phyloP scores from a whole-genome alignment of 2,329 filamentous ascomycete genomes.

The Claviceps fusiformis region DNA sequence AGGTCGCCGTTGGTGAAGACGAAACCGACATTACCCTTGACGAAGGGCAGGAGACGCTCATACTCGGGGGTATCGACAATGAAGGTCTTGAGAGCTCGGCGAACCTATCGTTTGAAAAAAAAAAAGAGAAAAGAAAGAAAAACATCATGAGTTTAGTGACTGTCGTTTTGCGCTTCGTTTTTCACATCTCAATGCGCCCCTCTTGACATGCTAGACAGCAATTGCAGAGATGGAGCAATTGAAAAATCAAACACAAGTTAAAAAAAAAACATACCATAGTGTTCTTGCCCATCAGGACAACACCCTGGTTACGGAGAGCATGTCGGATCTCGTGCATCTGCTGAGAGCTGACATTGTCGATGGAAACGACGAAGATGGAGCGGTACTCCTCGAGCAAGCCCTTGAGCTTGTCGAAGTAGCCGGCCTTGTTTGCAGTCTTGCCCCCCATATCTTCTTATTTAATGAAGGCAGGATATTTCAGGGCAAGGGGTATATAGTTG shows the following conservation, averaged over 20 bases:
- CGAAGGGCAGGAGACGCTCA: constrained; percentile 89
- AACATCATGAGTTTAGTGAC: neutral
- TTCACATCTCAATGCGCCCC: neutral
- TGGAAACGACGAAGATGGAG: constrained; percentile 92
- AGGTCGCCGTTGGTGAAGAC: constrained; percentile 98
- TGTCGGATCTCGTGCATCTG: constrained; percentile 99
- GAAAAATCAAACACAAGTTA: neutral
- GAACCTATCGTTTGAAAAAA: constrained; percentile 43
- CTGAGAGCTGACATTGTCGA: constrained; percentile 99
- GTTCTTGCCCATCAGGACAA: constrained; percentile 99
- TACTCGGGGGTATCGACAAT: constrained; percentile 84
- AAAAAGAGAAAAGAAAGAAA: neutral
- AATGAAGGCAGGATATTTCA: constrained; percentile 98
- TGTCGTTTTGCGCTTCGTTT: neutral
- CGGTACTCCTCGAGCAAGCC: constrained; percentile 88
- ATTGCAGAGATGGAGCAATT: neutral
- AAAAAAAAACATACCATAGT: constrained; percentile 66
- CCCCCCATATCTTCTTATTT: constrained; percentile 96
- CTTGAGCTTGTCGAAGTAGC: constrained; percentile 99
- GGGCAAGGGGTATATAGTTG: constrained; percentile 41
- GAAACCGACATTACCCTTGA: constrained; percentile 97
- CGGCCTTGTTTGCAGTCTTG: constrained; percentile 87
- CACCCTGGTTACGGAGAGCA: constrained; percentile 77
- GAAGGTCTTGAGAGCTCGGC: constrained; percentile 95
- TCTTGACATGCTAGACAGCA: neutral